Evolutionary conservation across 768 basidiomycete genomes (phyloP).

Genomic region (Lactarius indigo): DNA sequence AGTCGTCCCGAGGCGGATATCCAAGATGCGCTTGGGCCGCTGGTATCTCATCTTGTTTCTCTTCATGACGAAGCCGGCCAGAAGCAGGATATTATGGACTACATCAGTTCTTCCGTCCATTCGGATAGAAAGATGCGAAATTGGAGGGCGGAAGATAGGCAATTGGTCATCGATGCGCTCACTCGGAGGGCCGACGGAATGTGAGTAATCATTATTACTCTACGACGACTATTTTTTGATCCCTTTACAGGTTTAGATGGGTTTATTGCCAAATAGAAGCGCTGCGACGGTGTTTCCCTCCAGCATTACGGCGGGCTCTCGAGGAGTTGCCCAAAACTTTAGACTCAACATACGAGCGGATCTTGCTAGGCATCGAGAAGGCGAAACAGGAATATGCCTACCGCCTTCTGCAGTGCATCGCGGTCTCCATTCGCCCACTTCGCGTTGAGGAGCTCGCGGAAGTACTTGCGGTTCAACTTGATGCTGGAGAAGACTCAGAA

Average conservation of each 20-base stretch:
- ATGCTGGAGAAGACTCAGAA: background rate
- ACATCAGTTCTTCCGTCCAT: background rate
- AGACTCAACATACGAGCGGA: background rate
- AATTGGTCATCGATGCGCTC: background rate
- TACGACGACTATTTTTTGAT: background rate
- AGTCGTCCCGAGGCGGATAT: slow-evolving; percentile 8
- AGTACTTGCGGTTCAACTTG: background rate
- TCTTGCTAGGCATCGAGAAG: background rate
- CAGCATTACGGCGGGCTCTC: background rate
- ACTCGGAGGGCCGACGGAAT: background rate
- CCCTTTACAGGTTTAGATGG: background rate
- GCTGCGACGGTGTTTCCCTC: background rate
- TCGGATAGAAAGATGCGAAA: background rate
- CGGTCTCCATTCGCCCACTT: background rate
- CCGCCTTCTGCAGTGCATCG: background rate
- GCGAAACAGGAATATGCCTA: background rate
- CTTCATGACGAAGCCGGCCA: background rate
- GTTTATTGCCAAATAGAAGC: slow-evolving; percentile 2
- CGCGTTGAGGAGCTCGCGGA: slow-evolving; percentile 6
- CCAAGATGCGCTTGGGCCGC: background rate
- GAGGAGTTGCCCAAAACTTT: background rate
- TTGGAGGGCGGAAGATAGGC: background rate
- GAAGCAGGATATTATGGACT: background rate
- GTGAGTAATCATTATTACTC: background rate
- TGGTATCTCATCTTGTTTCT: background rate